These are phyloP conservation scores for Coemansia sp. DNA, from an alignment of 192 early-diverging fungal genomes.

Conservation along the genomic window DNA sequence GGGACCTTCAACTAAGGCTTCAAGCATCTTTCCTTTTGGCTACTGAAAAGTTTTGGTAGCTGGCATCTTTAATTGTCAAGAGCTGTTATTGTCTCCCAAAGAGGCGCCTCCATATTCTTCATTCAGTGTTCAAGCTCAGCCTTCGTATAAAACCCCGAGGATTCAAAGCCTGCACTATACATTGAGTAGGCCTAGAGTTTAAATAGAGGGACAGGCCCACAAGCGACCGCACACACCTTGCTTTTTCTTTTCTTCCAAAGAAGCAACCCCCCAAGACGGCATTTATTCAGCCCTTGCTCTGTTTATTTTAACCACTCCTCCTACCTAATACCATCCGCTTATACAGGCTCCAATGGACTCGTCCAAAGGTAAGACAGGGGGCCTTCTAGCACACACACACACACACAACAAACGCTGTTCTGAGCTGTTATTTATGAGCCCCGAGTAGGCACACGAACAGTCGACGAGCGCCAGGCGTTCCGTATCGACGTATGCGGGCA, in stretches of 20 bases:
- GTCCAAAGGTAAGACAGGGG: constrained; percentile 4
- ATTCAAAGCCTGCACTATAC: constrained; percentile 3
- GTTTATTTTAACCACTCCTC: not conserved
- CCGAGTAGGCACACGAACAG: constrained; percentile 2
- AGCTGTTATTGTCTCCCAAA: not conserved
- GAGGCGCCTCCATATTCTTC: not conserved
- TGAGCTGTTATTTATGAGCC: not conserved
- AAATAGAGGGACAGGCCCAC: not conserved
- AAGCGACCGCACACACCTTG: not conserved
- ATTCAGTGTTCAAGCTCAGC: not conserved
- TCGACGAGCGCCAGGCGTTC: constrained; percentile 31
- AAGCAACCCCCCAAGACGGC: not conserved
- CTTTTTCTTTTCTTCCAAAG: not conserved
- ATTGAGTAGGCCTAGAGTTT: not conserved
- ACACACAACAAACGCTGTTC: not conserved
- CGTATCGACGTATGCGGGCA: constrained; percentile 48
- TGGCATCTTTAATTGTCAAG: too few species aligned
- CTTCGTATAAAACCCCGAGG: not conserved
- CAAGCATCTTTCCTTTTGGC: not conserved
- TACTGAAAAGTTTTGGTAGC: too few species aligned
- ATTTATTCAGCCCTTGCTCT: not conserved
- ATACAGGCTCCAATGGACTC: constrained; percentile 2
- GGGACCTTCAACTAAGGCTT: not conserved
- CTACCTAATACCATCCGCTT: not conserved
- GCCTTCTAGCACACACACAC: not conserved